Conservation (phyloP, 2,329 filamentous ascomycete species). For the Talaromyces sp. region DNA sequence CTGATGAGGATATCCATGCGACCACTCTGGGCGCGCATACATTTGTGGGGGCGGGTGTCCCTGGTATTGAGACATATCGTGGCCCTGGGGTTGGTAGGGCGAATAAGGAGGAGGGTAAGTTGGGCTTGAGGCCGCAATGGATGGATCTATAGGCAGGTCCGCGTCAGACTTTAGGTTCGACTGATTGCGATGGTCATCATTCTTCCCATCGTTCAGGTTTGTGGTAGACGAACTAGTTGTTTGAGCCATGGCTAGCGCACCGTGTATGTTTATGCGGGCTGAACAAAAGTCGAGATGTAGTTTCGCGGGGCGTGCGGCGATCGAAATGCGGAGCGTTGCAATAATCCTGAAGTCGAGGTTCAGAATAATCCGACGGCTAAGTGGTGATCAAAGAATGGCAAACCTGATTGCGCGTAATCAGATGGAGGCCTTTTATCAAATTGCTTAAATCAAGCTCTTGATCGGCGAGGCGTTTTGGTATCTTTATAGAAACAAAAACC, state of each 20-base stretch:
- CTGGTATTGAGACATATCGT: slow-evolving; percentile 77
- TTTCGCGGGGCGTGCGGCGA: slow-evolving; percentile 65
- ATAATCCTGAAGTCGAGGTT: slow-evolving; percentile 81
- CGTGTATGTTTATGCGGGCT: slow-evolving; percentile 65
- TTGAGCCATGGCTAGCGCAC: slow-evolving; percentile 93
- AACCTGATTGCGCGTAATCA: slow-evolving; percentile 86
- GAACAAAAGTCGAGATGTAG: slow-evolving; percentile 76
- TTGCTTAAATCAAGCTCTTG: slow-evolving; percentile 19
- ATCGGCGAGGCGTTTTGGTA: slow-evolving; percentile 12
- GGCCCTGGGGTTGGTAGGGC: slow-evolving; percentile 75
- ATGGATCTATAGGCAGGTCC: slow-evolving; percentile 98
- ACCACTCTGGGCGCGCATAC: slow-evolving; percentile 48
- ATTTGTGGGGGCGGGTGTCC: slow-evolving; percentile 48
- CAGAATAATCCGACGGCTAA: slow-evolving; percentile 67
- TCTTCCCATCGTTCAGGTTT: slow-evolving; percentile 69
- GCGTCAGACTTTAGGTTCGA: slow-evolving; percentile 79
- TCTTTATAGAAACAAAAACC: slow-evolving; percentile 3
- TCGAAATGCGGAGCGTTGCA: slow-evolving; percentile 44
- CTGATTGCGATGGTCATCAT: slow-evolving; percentile 69
- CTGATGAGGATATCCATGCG: slow-evolving; percentile 45
- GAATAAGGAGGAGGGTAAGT: slow-evolving; percentile 86
- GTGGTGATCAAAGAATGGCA: slow-evolving; percentile 58
- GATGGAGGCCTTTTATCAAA: slow-evolving; percentile 59
- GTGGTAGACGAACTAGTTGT: slow-evolving; percentile 95
- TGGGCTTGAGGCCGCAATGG: slow-evolving; percentile 88